Percentiles rank a stretch among this genome's conserved stretches.
Evolutionary conservation across 176 grass and related monocot species (phyloP).

Genomic region (Phragmites australis): DNA sequence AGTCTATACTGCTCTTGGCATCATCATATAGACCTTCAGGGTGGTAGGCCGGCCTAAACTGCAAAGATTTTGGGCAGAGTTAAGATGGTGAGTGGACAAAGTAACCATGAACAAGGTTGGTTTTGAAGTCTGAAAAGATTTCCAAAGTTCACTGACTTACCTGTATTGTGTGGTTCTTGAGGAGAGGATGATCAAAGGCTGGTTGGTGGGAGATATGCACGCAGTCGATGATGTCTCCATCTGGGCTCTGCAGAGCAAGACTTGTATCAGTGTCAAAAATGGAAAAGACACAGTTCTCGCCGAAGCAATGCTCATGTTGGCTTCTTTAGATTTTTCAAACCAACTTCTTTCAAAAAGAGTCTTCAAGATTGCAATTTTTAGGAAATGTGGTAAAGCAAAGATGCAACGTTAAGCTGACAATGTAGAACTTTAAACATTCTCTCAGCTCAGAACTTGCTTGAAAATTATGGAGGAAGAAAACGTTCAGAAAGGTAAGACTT

Average conservation of each 20-base stretch:
- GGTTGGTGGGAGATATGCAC: constrained; percentile 71
- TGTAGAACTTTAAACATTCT: not conserved
- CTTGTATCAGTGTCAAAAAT: not conserved
- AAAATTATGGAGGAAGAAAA: not conserved
- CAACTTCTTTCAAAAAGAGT: not conserved
- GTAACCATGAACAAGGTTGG: not conserved
- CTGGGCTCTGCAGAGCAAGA: constrained; percentile 54
- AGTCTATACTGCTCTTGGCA: constrained; percentile 45
- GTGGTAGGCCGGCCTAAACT: constrained; percentile 66
- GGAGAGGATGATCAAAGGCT: constrained; percentile 76
- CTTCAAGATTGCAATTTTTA: not conserved
- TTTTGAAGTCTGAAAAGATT: not conserved
- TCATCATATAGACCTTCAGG: constrained; percentile 52
- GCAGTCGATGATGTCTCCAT: constrained; percentile 80
- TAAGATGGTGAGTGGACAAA: constrained; percentile 5
- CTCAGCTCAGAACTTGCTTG: not conserved
- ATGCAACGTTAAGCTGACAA: not conserved
- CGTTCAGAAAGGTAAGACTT: not conserved
- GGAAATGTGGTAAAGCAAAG: not conserved
- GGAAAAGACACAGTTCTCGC: not conserved
- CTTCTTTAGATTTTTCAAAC: not conserved
- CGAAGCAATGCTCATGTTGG: not conserved
- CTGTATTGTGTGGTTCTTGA: constrained; percentile 68
- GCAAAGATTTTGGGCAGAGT: not conserved
- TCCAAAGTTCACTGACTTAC: constrained; percentile 13